Evolutionary conservation across 805 yeast species (phyloP).

Genomic region (Metahyphopichia silvanorum): DNA sequence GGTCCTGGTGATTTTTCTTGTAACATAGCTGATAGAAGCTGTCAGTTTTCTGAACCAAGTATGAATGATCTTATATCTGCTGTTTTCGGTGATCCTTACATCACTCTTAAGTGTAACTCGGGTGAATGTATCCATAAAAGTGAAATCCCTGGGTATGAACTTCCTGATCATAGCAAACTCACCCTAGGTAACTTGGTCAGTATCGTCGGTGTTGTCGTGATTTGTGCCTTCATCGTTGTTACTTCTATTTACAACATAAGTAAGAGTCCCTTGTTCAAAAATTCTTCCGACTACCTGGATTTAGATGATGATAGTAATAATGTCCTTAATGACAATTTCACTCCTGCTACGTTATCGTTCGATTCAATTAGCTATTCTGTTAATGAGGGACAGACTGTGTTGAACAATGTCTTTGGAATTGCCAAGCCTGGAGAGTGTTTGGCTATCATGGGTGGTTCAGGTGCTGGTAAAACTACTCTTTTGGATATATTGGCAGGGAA

Average conservation of each 20-base stretch:
- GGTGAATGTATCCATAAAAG: conserved; percentile 93
- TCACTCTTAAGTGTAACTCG: conserved; percentile 73
- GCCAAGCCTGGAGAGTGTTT: conserved; percentile 85
- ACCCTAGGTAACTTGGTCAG: conserved; percentile 46
- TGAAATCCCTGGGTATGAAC: conserved; percentile 85
- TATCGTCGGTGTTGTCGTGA: conserved; percentile 41
- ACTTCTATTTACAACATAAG: conserved; percentile 48
- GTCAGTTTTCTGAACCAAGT: conserved; percentile 89
- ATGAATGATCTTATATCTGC: conserved; percentile 89
- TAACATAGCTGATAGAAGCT: conserved; percentile 56
- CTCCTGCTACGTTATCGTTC: conserved; percentile 74
- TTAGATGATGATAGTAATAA: conserved; percentile 20
- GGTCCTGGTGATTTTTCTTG: conserved; percentile 96
- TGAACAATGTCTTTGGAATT: conserved; percentile 66
- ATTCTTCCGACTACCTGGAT: conserved; percentile 23
- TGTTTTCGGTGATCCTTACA: conserved; percentile 93
- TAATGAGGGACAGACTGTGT: conserved; percentile 45
- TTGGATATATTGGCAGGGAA: conserved; percentile 90
- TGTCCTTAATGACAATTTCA: conserved; percentile 51
- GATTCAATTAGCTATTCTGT: conserved; percentile 64
- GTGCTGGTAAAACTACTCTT: conserved; percentile 96
- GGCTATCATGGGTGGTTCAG: conserved; percentile 98
- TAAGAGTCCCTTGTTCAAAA: conserved; percentile 59
- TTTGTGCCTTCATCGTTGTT: conserved; percentile 40
- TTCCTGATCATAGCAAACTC: conserved; percentile 53